Evolutionary conservation across 495 filamentous ascomycete genomes (phyloP).

Genomic region (Niebla homalea): DNA sequence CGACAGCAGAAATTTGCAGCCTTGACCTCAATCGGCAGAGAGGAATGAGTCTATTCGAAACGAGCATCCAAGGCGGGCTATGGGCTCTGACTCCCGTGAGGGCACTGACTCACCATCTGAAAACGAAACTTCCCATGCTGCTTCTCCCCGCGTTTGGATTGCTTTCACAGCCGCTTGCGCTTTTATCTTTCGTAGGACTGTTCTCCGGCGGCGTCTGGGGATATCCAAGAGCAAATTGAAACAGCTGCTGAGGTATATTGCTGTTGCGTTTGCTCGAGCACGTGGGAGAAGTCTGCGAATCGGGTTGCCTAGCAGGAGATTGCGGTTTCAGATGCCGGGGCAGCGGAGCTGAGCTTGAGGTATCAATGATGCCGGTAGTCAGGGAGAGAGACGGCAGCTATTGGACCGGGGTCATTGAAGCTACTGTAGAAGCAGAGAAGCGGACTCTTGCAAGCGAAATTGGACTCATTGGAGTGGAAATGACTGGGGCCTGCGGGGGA

Average conservation of each 20-base stretch:
- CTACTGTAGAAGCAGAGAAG: background rate
- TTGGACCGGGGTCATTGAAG: background rate
- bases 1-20: background rate
- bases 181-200: slow-evolving; percentile 5
- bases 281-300: background rate
- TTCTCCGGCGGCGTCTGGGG: slow-evolving; percentile 15
- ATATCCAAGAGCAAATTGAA: slow-evolving; percentile 19
- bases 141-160: background rate
- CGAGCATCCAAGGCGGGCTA: too few species aligned
- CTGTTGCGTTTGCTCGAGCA: slow-evolving; percentile 5
- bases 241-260: slow-evolving; percentile 13
- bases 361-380: slow-evolving; percentile 13
- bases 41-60: too few species aligned
- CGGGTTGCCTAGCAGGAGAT: background rate
- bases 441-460: too few species aligned
- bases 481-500: too few species aligned
- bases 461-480: too few species aligned
- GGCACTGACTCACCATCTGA: slow-evolving; percentile 37
- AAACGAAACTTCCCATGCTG: slow-evolving; percentile 40
- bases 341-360: slow-evolving; percentile 6
- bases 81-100: background rate
- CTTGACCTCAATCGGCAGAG: background rate
- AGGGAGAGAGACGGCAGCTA: background rate
- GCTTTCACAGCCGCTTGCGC: background rate
- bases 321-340: background rate